These are phyloP conservation scores for Schrenkiella parvula DNA, from an alignment of 345 rosid species.

Conservation along the genomic window DNA sequence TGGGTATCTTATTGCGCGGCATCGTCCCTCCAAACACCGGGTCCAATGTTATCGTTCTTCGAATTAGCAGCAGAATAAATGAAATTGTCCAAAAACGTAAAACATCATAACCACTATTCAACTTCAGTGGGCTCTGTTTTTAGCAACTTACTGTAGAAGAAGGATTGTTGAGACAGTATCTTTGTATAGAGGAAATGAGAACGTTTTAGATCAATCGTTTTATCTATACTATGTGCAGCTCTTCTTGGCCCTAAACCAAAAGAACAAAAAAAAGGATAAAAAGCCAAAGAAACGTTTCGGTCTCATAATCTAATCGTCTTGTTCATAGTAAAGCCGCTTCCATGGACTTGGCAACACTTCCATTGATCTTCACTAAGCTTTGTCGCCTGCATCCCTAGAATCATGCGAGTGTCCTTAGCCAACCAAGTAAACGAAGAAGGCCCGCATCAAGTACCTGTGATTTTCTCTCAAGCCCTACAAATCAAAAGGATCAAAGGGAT, in stretches of 20 bases:
- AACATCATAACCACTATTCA: neutral
- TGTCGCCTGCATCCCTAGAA: neutral
- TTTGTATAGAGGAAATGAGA: neutral
- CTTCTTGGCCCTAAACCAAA: neutral
- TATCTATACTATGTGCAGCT: neutral
- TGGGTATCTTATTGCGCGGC: too few species aligned
- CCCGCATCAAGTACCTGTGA: constrained; percentile 62
- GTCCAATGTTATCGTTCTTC: too few species aligned
- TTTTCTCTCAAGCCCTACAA: constrained; percentile 71
- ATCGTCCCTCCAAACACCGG: too few species aligned
- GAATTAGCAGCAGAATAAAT: too few species aligned
- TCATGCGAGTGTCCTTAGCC: constrained; percentile 79
- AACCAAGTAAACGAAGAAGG: constrained; percentile 66
- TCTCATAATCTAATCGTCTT: neutral
- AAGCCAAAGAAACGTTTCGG: neutral
- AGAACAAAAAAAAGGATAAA: neutral
- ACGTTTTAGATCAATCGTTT: neutral
- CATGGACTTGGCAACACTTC: neutral
- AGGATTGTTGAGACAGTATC: constrained; percentile 9
- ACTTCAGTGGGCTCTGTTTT: neutral
- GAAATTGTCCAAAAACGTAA: too few species aligned
- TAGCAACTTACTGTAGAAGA: constrained; percentile 15
- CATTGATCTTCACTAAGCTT: neutral
- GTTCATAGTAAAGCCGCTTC: neutral
- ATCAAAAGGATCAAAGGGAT: neutral